Evolutionary conservation across 805 yeast species (phyloP).

Genomic region (Lipomyces kockii): DNA sequence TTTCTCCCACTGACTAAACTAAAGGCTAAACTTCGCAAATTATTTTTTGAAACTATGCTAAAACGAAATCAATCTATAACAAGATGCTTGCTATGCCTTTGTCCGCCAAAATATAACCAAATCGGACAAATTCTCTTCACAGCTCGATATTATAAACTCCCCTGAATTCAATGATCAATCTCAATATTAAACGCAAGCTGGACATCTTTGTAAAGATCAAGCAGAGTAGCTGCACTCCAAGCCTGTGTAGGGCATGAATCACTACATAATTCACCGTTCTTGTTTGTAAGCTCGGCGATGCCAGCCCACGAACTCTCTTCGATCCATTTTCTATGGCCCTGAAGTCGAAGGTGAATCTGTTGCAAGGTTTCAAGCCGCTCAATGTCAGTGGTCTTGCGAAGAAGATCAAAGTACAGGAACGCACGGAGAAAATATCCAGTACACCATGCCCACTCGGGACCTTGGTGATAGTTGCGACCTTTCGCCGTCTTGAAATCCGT

Average conservation of each 20-base stretch:
- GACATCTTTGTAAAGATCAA: conserved; percentile 74
- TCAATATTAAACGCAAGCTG: conserved; percentile 3
- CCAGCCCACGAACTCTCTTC: conserved; percentile 89
- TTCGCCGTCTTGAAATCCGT: conserved; percentile 89
- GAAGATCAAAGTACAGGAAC: conserved; percentile 58
- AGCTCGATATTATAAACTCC: background rate
- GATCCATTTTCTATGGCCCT: conserved; percentile 72
- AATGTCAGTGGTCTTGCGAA: conserved; percentile 45
- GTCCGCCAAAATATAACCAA: background rate
- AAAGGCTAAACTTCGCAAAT: no score
- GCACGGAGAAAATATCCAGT: conserved; percentile 88
- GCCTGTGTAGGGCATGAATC: conserved; percentile 98
- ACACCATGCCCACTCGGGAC: conserved; percentile 98
- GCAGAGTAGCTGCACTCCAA: conserved; percentile 87
- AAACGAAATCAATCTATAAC: no score
- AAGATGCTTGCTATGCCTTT: no score
- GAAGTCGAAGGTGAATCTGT: conserved; percentile 62
- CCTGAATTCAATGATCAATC: background rate
- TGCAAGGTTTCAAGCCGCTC: conserved; percentile 62
- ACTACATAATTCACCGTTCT: conserved; percentile 75
- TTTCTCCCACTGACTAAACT: no score
- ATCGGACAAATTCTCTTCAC: background rate
- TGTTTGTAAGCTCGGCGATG: conserved; percentile 86
- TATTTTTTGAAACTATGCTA: no score
- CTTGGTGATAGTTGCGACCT: conserved; percentile 97